Conservation (phyloP, 306 rosid species). For the Cyclanthera cordifolia region DNA sequence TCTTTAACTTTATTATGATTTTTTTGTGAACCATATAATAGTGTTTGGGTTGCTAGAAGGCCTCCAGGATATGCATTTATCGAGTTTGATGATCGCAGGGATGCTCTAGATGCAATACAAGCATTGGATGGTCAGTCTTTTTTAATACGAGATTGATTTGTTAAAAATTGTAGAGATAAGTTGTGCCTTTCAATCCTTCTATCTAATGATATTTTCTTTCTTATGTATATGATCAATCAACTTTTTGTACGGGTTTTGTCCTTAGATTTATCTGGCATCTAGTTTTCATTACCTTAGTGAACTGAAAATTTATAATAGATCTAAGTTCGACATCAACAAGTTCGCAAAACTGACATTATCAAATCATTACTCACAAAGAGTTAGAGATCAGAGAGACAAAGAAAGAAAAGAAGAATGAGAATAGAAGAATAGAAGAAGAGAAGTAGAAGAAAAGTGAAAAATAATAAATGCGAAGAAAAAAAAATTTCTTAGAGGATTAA, state of each 20-base stretch:
- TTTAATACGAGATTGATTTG: not conserved
- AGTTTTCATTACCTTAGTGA: not conserved
- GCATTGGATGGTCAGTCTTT: slow-evolving; percentile 64
- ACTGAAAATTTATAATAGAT: not conserved
- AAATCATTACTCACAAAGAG: not conserved
- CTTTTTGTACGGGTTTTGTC: not conserved
- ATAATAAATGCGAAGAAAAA: too few species aligned
- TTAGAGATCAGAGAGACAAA: too few species aligned
- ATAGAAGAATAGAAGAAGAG: too few species aligned
- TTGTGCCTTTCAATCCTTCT: slow-evolving; percentile 2
- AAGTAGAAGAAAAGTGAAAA: too few species aligned
- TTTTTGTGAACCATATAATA: slow-evolving; percentile 3
- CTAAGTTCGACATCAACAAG: not conserved
- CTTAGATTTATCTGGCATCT: not conserved
- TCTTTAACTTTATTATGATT: not conserved
- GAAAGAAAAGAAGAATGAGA: too few species aligned
- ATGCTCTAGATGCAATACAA: slow-evolving; percentile 85
- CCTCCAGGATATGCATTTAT: slow-evolving; percentile 94
- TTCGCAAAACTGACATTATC: not conserved
- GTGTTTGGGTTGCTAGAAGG: slow-evolving; percentile 96
- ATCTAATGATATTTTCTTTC: not conserved
- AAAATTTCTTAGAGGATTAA: too few species aligned
- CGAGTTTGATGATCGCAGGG: slow-evolving; percentile 93
- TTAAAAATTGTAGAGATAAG: not conserved
- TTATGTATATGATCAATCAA: not conserved